Evolutionary conservation across 257 asterid species (phyloP).

Genomic region (Solanum sejunctum): DNA sequence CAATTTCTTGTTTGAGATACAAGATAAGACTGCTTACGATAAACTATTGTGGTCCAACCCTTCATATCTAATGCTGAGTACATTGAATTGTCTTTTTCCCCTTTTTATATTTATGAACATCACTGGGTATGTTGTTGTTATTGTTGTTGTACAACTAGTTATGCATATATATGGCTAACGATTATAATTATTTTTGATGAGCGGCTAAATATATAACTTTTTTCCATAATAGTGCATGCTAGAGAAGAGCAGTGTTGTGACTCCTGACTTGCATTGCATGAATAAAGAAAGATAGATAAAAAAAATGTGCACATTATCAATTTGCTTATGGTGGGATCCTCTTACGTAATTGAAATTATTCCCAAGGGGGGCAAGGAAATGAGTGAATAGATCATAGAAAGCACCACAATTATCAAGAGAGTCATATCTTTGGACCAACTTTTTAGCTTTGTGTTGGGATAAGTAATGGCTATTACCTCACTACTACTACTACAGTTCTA

Average conservation of each 20-base stretch:
- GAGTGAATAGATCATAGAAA: background rate
- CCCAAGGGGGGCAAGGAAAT: background rate
- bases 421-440: background rate
- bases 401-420: background rate
- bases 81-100: background rate
- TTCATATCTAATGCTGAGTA: background rate
- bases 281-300: background rate
- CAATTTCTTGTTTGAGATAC: background rate
- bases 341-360: background rate
- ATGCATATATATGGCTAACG: background rate
- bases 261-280: slow-evolving; percentile 14
- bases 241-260: slow-evolving; percentile 13
- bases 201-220: background rate
- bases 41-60: background rate
- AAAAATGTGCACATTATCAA: background rate
- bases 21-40: background rate
- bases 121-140: no score
- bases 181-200: background rate
- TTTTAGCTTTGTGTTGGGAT: background rate
- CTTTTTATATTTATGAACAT: background rate
- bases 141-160: background rate
- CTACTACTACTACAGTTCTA: background rate
- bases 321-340: background rate
- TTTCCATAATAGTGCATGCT: slow-evolving; percentile 5
- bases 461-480: background rate